Evolutionary conservation across 768 basidiomycete genomes (phyloP), one percentile per base, ranked within the genome.

Genomic region (Rubroboletus pulcherrimus): DNA sequence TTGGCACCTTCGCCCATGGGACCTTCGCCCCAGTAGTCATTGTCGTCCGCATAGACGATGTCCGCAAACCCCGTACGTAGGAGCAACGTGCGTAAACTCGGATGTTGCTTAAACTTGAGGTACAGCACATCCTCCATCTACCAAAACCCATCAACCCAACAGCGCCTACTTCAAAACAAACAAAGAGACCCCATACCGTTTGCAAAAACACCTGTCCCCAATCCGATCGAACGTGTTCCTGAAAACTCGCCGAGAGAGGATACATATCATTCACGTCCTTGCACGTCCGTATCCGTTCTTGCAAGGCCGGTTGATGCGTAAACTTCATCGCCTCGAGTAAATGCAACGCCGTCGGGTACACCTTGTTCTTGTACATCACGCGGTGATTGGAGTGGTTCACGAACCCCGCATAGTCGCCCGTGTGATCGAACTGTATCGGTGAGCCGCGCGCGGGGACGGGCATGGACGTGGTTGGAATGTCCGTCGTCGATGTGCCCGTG

Each of bases 251-350:
- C 43, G 74, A 72, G 46, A 78, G 64, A 5, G 63, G 66, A 15
- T 66, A 68, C 71, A 74, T 77, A 14, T 77, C 74, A 41, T 69
- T 68, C n/a, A 72, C 69, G 24, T 67, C 74, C n/a, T 63, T 64
- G 55, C 72, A 73, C 12, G 56, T 62, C 50, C 87, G 76, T 53
- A 91, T 85, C 30, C 63, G 61, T 53, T 88, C 83, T 11, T 83
- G 82, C 17, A 87, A 61, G 0, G 80, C 78, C 0, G 80, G 81
- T 3, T 74, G 73, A 21, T 74, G 67, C 37, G 82, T 63, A 67
- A 83, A 92, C 66, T 87, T 87, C 64, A 87, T 73, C 9, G 89
- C 88, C 69, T 92, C 88, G 51, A 83, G 79, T n/a, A 92, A 76
- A 60, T 92, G 90, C 62, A 84, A 69, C 10, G 86, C 90, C 2